Conservation (phyloP, 805 yeast genomes). For the Candida nonsorbophila region DNA sequence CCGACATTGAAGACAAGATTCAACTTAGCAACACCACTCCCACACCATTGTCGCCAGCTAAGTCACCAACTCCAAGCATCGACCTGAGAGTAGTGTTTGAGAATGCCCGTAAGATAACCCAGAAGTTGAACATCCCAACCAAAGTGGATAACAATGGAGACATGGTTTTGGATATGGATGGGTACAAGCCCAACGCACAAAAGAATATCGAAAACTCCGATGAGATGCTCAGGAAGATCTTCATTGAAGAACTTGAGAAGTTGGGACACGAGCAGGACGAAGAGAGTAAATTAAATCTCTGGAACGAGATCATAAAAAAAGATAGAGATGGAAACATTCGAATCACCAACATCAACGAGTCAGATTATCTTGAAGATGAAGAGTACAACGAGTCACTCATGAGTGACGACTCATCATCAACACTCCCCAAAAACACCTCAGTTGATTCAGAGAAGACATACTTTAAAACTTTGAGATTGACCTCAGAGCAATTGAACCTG, state of each 20-base stretch:
- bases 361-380: too few relatives aligned
- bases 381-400: too few relatives aligned
- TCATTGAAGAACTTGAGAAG: conserved; percentile 62
- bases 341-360: conserved; percentile 44
- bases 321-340: conserved; percentile 68
- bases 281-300: conserved; percentile 15
- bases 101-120: conserved; percentile 58
- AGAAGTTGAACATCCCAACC: conserved; percentile 78
- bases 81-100: conserved; percentile 44
- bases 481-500: conserved; percentile 80
- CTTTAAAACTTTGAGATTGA: conserved; percentile 84
- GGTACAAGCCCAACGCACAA: conserved; percentile 79
- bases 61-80: conserved; percentile 15
- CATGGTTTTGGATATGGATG: conserved; percentile 87
- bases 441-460: conserved; percentile 44
- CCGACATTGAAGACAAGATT: conserved; percentile 27
- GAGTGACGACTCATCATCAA: too few relatives aligned
- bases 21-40: conserved; percentile 14
- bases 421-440: too few relatives aligned
- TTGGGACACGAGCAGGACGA: conserved; percentile 10
- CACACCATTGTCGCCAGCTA: conserved; percentile 9
- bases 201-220: conserved; percentile 75
- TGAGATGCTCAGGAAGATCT: conserved; percentile 62
- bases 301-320: conserved; percentile 38
- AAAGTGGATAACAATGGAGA: conserved; percentile 87